These are phyloP conservation scores for Aspergillus oerlinghausenensis DNA, from an alignment of 2,329 filamentous ascomycete species.

Conservation along the genomic window DNA sequence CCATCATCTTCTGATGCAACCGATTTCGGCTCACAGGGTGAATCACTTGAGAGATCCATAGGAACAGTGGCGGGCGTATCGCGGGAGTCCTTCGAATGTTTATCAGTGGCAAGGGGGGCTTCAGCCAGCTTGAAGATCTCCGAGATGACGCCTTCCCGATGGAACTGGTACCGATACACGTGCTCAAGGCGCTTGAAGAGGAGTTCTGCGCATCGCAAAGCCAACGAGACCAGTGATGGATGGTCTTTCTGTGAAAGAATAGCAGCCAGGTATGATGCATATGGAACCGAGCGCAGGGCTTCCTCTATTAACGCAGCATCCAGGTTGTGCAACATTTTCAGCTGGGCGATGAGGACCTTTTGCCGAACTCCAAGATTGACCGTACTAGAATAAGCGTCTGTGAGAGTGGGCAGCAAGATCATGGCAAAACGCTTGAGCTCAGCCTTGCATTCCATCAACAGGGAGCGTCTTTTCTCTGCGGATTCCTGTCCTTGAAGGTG, in stretches of 20 bases:
- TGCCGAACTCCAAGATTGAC: constrained; percentile 92
- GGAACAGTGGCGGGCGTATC: constrained; percentile 13
- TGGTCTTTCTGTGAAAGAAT: constrained; percentile 96
- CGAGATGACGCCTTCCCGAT: constrained; percentile 89
- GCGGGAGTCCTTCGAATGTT: constrained; percentile 7
- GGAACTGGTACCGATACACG: constrained; percentile 93
- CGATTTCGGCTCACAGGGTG: constrained; percentile 11
- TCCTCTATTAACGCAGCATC: constrained; percentile 80
- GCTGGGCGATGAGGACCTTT: constrained; percentile 89
- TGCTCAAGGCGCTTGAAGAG: constrained; percentile 76
- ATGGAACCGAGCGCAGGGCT: constrained; percentile 80
- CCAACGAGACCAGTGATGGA: constrained; percentile 76
- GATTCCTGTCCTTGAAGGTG: constrained; percentile 48
- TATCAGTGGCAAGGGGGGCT: constrained; percentile 26
- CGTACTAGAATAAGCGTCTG: constrained; percentile 95
- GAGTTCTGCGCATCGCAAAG: constrained; percentile 83
- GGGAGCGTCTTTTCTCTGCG: constrained; percentile 72
- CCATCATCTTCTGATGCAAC: constrained; percentile 47
- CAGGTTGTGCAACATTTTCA: constrained; percentile 97
- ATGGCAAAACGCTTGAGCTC: constrained; percentile 89
- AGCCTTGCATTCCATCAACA: constrained; percentile 75
- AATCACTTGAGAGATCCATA: constrained; percentile 16
- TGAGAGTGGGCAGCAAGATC: constrained; percentile 89
- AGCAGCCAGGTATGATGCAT: constrained; percentile 90
- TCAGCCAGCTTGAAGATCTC: constrained; percentile 80